phyloP scores from a whole-genome alignment of 2,329 filamentous ascomycete species.

The Fusarium vanettenii region DNA sequence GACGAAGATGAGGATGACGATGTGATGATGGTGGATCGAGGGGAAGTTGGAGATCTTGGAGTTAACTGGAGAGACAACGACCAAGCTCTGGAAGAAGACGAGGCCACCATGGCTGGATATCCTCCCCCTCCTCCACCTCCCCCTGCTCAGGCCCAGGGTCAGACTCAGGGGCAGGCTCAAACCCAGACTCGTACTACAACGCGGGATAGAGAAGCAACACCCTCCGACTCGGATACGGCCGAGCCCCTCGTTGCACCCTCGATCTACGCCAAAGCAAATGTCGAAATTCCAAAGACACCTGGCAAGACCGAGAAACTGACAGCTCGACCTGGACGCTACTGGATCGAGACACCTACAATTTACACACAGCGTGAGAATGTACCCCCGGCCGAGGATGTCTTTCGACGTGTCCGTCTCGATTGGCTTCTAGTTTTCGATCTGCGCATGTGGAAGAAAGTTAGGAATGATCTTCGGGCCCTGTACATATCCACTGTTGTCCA shows the following conservation, averaged over 20 bases:
- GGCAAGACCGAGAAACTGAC: slow-evolving; percentile 61
- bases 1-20: slow-evolving; percentile 66
- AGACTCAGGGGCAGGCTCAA: slow-evolving; percentile 56
- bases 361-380: slow-evolving; percentile 73
- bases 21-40: slow-evolving; percentile 68
- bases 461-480: slow-evolving; percentile 89
- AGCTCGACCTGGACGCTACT: slow-evolving; percentile 80
- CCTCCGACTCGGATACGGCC: slow-evolving; percentile 76
- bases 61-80: slow-evolving; percentile 67
- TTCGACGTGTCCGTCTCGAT: slow-evolving; percentile 89
- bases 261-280: slow-evolving; percentile 71
- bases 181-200: slow-evolving; percentile 55
- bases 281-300: slow-evolving; percentile 87
- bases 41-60: slow-evolving; percentile 58
- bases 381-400: slow-evolving; percentile 85
- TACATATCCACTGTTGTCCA: slow-evolving; percentile 98
- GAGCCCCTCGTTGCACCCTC: slow-evolving; percentile 73
- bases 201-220: slow-evolving; percentile 71
- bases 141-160: slow-evolving; percentile 52
- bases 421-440: slow-evolving; percentile 96
- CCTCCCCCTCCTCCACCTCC: slow-evolving; percentile 73
- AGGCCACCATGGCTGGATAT: slow-evolving; percentile 61
- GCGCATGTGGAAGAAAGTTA: slow-evolving; percentile 94
- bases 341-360: slow-evolving; percentile 82
- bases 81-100: slow-evolving; percentile 50